A percentile compares a stretch with the other conserved stretches of the same genome.
phyloP scores from a whole-genome alignment of 768 basidiomycete species.

The Mrakia blollopis region DNA sequence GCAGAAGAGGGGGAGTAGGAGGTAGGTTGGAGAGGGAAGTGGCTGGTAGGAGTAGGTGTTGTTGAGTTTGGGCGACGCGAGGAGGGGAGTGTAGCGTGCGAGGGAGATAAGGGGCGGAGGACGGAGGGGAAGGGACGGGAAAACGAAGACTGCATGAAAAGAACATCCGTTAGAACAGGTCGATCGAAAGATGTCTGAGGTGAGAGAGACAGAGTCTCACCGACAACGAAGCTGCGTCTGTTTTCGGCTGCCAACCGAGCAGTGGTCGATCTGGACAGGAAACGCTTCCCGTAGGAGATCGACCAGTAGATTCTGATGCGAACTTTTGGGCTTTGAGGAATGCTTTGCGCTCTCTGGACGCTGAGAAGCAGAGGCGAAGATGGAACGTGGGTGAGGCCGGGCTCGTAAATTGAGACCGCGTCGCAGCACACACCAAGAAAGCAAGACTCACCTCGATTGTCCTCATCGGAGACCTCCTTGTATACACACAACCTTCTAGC shows the following conservation, averaged over 20 bases:
- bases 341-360: neutral
- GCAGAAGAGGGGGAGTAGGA: neutral
- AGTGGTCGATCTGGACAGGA: neutral
- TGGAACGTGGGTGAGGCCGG: neutral
- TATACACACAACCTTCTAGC: constrained; percentile 39
- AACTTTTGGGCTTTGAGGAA: neutral
- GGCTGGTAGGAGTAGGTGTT: neutral
- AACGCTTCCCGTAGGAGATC: neutral
- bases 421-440: neutral
- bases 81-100: neutral
- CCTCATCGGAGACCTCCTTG: constrained; percentile 41
- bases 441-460: constrained; percentile 35
- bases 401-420: neutral
- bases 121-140: neutral
- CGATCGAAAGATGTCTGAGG: neutral
- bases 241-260: constrained; percentile 1
- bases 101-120: neutral
- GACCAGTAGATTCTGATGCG: neutral
- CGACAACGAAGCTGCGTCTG: neutral
- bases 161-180: neutral
- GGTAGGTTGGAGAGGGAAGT: neutral
- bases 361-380: neutral
- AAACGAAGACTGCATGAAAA: neutral
- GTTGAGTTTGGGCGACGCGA: neutral
- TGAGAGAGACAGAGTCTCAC: neutral